Percentiles rank a stretch among this genome's conserved stretches.
Evolutionary conservation across 768 basidiomycete species (phyloP).

Genomic region (Phanerochaete sordida): DNA sequence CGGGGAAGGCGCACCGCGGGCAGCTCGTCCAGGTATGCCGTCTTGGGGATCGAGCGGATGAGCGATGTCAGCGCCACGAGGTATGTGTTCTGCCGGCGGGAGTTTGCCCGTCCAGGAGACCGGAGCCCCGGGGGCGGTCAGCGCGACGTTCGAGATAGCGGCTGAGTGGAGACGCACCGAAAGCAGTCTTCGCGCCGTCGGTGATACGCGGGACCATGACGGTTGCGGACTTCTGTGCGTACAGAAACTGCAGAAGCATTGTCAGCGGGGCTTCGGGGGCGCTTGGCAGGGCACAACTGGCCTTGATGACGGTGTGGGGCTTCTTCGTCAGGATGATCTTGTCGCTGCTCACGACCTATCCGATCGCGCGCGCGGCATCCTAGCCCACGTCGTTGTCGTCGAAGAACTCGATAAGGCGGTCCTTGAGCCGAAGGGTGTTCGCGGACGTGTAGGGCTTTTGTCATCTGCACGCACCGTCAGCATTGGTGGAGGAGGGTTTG

Average conservation of each 20-base stretch:
- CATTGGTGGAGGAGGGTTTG: not conserved
- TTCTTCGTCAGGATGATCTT: conserved; percentile 67
- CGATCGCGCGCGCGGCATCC: conserved; percentile 75
- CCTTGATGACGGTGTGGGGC: conserved; percentile 78
- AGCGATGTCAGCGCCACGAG: conserved; percentile 83
- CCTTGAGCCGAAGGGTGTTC: conserved; percentile 60
- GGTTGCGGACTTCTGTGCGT: conserved; percentile 73
- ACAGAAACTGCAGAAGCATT: conserved; percentile 54
- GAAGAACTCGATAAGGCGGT: conserved; percentile 68
- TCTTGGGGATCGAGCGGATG: conserved; percentile 74
- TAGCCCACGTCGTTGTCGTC: conserved; percentile 59
- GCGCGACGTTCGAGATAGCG: not conserved
- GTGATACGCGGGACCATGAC: conserved; percentile 73
- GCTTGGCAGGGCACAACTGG: conserved; percentile 23
- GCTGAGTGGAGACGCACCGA: conserved; percentile 32
- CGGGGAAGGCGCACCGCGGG: conserved; percentile 41
- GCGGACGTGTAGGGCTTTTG: conserved; percentile 80
- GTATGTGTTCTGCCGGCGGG: conserved; percentile 57
- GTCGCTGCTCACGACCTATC: conserved; percentile 62
- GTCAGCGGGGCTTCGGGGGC: too few species aligned
- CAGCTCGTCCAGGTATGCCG: conserved; percentile 69
- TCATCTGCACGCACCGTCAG: conserved; percentile 46
- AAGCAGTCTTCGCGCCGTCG: conserved; percentile 52
- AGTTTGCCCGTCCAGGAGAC: conserved; percentile 37
- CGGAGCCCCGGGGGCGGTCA: conserved; percentile 18